Percentiles rank a stretch among this genome's conserved stretches.
Evolutionary conservation across 495 filamentous ascomycete genomes (phyloP).

Genomic region (Penicillium argentinense): DNA sequence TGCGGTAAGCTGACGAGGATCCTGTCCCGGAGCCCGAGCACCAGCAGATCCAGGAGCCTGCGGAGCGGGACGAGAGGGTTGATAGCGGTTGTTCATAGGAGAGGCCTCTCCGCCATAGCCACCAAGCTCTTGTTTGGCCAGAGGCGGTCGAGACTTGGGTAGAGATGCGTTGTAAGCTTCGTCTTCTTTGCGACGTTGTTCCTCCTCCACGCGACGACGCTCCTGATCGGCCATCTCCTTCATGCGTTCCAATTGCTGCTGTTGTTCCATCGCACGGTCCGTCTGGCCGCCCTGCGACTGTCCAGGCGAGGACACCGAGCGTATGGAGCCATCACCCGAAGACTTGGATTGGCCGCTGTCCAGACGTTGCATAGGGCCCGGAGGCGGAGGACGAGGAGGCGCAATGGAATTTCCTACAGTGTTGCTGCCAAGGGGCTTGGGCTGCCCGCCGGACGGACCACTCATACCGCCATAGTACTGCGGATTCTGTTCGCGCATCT

Average conservation of each 20-base stretch:
- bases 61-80: constrained; percentile 69
- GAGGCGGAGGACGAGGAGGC: constrained; percentile 70
- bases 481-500: constrained; percentile 80
- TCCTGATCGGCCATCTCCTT: constrained; percentile 52
- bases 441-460: constrained; percentile 50
- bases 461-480: constrained; percentile 70
- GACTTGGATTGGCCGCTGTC: constrained; percentile 39
- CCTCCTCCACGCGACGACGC: constrained; percentile 52
- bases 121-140: constrained; percentile 87
- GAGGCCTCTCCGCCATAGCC: constrained; percentile 57
- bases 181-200: constrained; percentile 61
- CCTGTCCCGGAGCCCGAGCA: constrained; percentile 42
- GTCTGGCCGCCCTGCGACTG: constrained; percentile 33
- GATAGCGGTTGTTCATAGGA: constrained; percentile 65
- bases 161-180: constrained; percentile 86
- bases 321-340: constrained; percentile 28
- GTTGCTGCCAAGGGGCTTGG: constrained; percentile 32
- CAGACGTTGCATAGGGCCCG: constrained; percentile 48
- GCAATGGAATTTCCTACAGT: constrained; percentile 68
- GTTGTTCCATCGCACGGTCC: constrained; percentile 41
- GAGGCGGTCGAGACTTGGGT: constrained; percentile 68
- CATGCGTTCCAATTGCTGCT: constrained; percentile 46
- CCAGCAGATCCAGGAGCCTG: constrained; percentile 49
- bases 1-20: constrained; percentile 48
- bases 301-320: constrained; percentile 39